Conservation (phyloP, 2,329 filamentous ascomycete genomes). For the Aschersonia sp. region DNA sequence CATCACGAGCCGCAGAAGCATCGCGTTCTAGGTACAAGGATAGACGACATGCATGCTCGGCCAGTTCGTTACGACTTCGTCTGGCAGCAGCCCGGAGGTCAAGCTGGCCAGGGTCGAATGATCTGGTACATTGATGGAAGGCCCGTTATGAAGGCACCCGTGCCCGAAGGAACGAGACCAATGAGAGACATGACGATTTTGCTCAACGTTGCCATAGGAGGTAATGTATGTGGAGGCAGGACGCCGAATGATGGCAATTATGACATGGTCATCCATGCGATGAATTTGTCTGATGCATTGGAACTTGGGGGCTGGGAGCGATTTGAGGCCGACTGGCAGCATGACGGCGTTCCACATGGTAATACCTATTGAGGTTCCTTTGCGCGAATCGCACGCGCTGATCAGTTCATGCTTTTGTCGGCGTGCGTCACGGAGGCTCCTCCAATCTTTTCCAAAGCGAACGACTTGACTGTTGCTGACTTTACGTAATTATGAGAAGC, state of each 20-base stretch:
- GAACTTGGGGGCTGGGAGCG: constrained; percentile 36
- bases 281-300: constrained; percentile 37
- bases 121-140: constrained; percentile 45
- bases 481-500: too few species aligned
- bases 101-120: constrained; percentile 29
- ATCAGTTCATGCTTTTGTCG: background rate
- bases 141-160: constrained; percentile 40
- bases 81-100: constrained; percentile 33
- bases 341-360: constrained; percentile 10
- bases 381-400: background rate
- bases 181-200: constrained; percentile 42
- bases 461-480: too few species aligned
- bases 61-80: constrained; percentile 40
- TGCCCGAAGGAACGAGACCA: constrained; percentile 35
- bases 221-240: constrained; percentile 39
- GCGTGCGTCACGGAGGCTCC: too few species aligned
- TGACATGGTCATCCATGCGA: constrained; percentile 37
- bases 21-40: constrained; percentile 34
- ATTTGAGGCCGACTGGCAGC: constrained; percentile 37
- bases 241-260: constrained; percentile 37
- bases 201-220: constrained; percentile 49
- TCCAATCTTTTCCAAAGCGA: too few species aligned
- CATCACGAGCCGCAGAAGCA: constrained; percentile 41
- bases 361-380: constrained; percentile 13
- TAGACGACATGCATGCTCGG: constrained; percentile 30